These are phyloP conservation scores for Sporisorium sorghi DNA, from an alignment of 1,284 basidiomycete species.

Conservation along the genomic window DNA sequence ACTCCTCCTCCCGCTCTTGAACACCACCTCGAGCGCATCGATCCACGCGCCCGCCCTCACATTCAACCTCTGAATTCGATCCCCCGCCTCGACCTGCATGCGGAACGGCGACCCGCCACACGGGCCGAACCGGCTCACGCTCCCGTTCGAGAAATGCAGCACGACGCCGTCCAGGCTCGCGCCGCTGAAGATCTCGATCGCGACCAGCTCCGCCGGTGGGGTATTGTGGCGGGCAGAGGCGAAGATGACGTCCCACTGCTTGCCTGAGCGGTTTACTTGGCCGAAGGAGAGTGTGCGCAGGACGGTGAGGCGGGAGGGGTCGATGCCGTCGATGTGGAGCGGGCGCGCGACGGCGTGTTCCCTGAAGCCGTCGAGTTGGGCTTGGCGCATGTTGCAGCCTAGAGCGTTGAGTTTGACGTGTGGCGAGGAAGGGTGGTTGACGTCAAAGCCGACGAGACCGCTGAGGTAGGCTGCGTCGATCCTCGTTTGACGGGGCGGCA, in stretches of 20 bases:
- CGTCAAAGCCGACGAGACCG: slow-evolving; percentile 41
- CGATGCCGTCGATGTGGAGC: slow-evolving; percentile 15
- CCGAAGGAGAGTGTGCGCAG: slow-evolving; percentile 27
- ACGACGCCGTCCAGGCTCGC: slow-evolving; percentile 30
- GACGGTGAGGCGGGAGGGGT: slow-evolving; percentile 8
- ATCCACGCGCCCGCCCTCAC: slow-evolving; percentile 48
- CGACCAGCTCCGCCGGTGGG: background rate
- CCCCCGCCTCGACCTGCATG: slow-evolving; percentile 15
- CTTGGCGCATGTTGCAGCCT: slow-evolving; percentile 52
- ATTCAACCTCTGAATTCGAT: slow-evolving; percentile 24
- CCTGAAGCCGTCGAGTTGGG: slow-evolving; percentile 30
- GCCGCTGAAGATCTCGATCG: slow-evolving; percentile 37
- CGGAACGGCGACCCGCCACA: slow-evolving; percentile 29
- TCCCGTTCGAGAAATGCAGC: slow-evolving; percentile 20
- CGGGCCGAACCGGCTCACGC: slow-evolving; percentile 12
- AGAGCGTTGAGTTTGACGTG: slow-evolving; percentile 37
- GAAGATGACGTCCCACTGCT: slow-evolving; percentile 32
- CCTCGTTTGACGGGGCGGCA: slow-evolving; percentile 25
- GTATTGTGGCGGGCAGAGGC: slow-evolving; percentile 11
- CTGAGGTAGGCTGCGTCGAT: slow-evolving; percentile 39
- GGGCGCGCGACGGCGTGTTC: slow-evolving; percentile 22
- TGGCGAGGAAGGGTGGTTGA: slow-evolving; percentile 17
- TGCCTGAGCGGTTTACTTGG: slow-evolving; percentile 5
- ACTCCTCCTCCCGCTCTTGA: slow-evolving; percentile 28
- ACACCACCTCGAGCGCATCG: slow-evolving; percentile 44